Percentiles rank a stretch among this genome's conserved stretches.
phyloP scores from a whole-genome alignment of 2,329 filamentous ascomycete species.

The Lasiodiplodia sp. region DNA sequence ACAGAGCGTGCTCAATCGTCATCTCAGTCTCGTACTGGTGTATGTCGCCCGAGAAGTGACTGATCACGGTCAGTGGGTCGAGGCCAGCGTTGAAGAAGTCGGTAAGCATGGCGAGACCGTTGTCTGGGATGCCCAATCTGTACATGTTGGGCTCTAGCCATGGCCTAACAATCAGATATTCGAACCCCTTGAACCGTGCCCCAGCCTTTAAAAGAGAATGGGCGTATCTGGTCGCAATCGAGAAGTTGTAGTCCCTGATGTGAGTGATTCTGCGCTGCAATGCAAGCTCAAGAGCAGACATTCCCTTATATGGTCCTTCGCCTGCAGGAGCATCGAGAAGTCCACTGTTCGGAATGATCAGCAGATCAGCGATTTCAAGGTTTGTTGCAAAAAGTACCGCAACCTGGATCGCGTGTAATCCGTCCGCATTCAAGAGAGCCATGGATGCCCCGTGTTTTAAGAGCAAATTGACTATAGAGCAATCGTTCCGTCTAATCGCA shows the following conservation, averaged over 20 bases:
- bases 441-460: background rate
- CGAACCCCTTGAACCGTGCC: background rate
- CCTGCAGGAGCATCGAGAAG: background rate
- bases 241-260: background rate
- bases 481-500: background rate
- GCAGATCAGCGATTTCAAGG: background rate
- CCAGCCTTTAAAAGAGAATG: background rate
- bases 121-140: background rate
- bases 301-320: background rate
- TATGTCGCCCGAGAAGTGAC: background rate
- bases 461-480: background rate
- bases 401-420: background rate
- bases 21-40: background rate
- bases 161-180: background rate
- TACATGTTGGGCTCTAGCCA: background rate
- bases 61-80: background rate
- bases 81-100: slow-evolving; percentile 6
- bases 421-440: background rate
- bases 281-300: background rate
- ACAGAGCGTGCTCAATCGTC: background rate
- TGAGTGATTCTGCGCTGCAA: background rate
- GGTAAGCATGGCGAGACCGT: background rate
- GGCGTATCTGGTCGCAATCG: background rate
- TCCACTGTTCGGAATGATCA: background rate
- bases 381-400: background rate